Evolutionary conservation across 257 asterid genomes (phyloP).

Genomic region (Buddleja alternifolia): DNA sequence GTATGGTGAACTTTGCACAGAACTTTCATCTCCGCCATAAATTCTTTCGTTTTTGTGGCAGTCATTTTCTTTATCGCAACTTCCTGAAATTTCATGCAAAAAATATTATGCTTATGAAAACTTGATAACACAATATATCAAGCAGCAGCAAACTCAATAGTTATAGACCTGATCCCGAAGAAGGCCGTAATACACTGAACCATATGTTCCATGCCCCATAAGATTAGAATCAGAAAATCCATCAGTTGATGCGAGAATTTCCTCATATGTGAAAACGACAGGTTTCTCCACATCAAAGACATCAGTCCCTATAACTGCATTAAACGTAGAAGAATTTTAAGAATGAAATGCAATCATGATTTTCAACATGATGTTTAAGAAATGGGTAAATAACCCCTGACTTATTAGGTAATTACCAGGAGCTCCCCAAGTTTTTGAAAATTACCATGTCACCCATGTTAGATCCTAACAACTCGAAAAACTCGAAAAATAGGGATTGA

Average conservation of each 20-base stretch:
- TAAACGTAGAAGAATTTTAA: not conserved
- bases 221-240: constrained; percentile 88
- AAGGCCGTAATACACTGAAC: constrained; percentile 83
- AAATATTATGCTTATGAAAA: constrained; percentile 20
- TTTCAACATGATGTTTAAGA: not conserved
- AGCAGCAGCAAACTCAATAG: constrained; percentile 20
- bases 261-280: constrained; percentile 68
- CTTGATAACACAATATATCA: not conserved
- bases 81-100: constrained; percentile 56
- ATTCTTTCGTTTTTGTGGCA: constrained; percentile 87
- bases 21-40: constrained; percentile 93
- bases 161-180: constrained; percentile 82
- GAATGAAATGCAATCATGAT: not conserved
- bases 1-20: constrained; percentile 97
- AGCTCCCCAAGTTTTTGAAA: too few relatives aligned
- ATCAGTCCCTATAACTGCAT: constrained; percentile 83
- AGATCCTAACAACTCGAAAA: too few relatives aligned
- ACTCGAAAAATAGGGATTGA: too few relatives aligned
- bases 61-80: constrained; percentile 92
- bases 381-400: too few relatives aligned
- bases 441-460: too few relatives aligned
- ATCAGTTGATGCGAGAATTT: constrained; percentile 70
- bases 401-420: too few relatives aligned
- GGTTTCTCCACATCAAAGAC: constrained; percentile 95
- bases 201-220: constrained; percentile 93